phyloP scores from a whole-genome alignment of 306 rosid genomes.

The Cucurbita pepo region DNA sequence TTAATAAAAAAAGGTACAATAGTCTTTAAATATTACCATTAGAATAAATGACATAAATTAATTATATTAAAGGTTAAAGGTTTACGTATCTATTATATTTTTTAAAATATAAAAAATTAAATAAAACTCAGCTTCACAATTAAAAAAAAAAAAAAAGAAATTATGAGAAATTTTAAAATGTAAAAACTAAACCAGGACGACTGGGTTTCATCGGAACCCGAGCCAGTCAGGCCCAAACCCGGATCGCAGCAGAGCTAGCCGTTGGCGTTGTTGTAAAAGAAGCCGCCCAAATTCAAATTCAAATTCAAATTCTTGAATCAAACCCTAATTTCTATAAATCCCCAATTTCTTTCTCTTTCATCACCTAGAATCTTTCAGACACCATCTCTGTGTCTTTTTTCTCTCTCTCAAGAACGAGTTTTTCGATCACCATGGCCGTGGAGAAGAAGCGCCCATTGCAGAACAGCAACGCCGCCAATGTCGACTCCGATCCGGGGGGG shows the following conservation, averaged over 20 bases:
- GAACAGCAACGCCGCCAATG: constrained; percentile 42
- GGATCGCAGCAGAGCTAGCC: not conserved
- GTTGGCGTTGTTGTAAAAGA: not conserved
- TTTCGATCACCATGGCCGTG: constrained; percentile 29
- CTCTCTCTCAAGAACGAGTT: not conserved
- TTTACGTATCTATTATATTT: too few relatives aligned
- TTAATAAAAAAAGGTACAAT: too few relatives aligned
- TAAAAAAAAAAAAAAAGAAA: too few relatives aligned
- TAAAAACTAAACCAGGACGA: not conserved
- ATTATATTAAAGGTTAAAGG: too few relatives aligned
- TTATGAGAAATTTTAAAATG: too few relatives aligned
- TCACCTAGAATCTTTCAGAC: not conserved
- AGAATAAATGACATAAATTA: too few relatives aligned
- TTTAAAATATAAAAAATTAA: too few relatives aligned
- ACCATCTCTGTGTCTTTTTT: constrained; percentile 16
- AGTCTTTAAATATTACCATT: too few relatives aligned
- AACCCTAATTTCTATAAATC: not conserved
- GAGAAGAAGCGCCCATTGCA: constrained; percentile 55
- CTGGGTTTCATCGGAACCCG: not conserved
- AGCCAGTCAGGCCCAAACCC: not conserved
- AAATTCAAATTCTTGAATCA: not conserved
- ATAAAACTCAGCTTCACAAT: too few relatives aligned
- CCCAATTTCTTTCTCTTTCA: not conserved
- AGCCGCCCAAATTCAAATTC: constrained; percentile 8
- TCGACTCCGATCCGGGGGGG: constrained; percentile 11